These are phyloP conservation scores for Linderniella brevidens DNA, from an alignment of 257 asterid genomes.

Conservation along the genomic window DNA sequence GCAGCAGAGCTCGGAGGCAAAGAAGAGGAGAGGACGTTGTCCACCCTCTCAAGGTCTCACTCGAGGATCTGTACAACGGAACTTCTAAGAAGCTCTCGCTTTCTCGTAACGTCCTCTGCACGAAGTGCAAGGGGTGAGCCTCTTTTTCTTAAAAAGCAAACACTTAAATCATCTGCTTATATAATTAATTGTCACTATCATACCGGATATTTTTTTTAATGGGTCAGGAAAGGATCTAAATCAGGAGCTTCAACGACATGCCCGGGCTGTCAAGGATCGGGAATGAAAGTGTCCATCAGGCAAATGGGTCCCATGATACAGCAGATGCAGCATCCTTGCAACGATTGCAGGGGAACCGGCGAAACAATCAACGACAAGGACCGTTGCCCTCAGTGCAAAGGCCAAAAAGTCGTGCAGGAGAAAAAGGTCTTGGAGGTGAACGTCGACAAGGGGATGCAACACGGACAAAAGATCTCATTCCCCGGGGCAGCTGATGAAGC, in stretches of 20 bases:
- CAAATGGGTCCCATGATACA: slow-evolving; percentile 9
- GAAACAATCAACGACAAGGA: slow-evolving; percentile 30
- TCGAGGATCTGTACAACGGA: background rate
- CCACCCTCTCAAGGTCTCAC: background rate
- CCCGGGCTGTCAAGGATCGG: background rate
- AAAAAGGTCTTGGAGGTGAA: slow-evolving; percentile 21
- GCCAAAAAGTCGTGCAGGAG: slow-evolving; percentile 13
- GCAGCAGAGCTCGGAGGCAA: background rate
- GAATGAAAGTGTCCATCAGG: background rate
- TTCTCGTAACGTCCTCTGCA: background rate
- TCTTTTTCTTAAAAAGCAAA: background rate
- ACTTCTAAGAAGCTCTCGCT: background rate
- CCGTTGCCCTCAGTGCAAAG: slow-evolving; percentile 2
- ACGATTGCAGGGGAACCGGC: slow-evolving; percentile 37
- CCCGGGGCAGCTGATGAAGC: slow-evolving; percentile 26
- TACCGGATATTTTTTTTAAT: background rate
- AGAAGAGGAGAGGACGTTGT: background rate
- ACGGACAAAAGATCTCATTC: slow-evolving; percentile 9
- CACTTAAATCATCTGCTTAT: too few species aligned
- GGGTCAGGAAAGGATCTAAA: background rate
- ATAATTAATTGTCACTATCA: background rate
- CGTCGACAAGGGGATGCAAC: background rate
- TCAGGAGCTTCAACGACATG: background rate
- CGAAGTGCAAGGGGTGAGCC: background rate
- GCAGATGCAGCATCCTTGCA: slow-evolving; percentile 44